Percentiles rank a stretch among this genome's conserved stretches.
These are phyloP conservation scores for Helicocarpus griseus DNA, from an alignment of 2,329 filamentous ascomycete species.

Conservation along the genomic window DNA sequence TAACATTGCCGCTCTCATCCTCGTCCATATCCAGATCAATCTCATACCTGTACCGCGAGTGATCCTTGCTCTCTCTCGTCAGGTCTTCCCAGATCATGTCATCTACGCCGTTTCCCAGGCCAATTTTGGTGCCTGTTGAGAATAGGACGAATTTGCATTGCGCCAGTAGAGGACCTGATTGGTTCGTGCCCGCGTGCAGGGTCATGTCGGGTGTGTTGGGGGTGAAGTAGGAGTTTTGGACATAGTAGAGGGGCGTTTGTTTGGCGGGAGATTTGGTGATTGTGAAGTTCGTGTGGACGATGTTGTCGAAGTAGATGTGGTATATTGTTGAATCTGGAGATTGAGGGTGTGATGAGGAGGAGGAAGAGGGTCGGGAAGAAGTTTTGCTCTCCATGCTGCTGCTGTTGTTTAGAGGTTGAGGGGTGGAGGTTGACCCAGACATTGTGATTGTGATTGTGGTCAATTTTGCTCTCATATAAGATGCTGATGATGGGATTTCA, in stretches of 20 bases:
- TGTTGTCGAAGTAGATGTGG: not conserved
- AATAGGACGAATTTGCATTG: conserved; percentile 26
- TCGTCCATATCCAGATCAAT: conserved; percentile 9
- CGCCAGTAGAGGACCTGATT: conserved; percentile 19
- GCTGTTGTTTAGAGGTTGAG: not conserved
- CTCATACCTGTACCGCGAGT: conserved; percentile 22
- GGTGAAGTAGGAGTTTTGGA: conserved; percentile 21
- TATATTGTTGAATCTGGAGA: not conserved
- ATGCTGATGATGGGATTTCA: not conserved
- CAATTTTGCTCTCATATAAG: too few relatives aligned
- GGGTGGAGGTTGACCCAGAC: not conserved
- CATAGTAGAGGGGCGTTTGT: conserved; percentile 11
- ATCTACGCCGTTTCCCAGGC: conserved; percentile 18
- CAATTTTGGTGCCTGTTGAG: conserved; percentile 23
- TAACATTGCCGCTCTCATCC: not conserved
- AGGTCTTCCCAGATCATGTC: conserved; percentile 23
- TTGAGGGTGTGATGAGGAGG: not conserved
- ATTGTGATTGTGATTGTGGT: not conserved
- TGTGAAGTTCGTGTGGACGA: not conserved
- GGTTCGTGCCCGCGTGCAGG: conserved; percentile 21
- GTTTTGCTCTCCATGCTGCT: not conserved
- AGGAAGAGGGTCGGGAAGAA: conserved; percentile 10
- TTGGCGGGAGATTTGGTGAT: conserved; percentile 1
- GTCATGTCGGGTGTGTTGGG: conserved; percentile 26
- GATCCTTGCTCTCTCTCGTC: conserved; percentile 16